These are phyloP conservation scores for Prillingera fragicola DNA, from an alignment of 1,284 basidiomycete species.

Conservation along the genomic window DNA sequence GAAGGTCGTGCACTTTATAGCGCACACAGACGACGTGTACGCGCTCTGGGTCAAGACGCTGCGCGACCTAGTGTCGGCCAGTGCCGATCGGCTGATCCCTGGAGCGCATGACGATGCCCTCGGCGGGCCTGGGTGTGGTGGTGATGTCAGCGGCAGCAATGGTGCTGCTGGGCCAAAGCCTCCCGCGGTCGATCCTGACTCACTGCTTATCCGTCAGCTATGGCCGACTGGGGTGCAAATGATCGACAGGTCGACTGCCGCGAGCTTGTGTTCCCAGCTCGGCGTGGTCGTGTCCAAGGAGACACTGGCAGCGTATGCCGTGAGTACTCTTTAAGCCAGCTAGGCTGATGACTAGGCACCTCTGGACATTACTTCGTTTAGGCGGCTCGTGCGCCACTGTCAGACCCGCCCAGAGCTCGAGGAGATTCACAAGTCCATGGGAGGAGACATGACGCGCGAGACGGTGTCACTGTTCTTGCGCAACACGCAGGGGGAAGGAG, in stretches of 20 bases:
- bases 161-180: background rate
- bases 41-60: slow-evolving; percentile 52
- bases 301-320: slow-evolving; percentile 6
- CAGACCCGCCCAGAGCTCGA: slow-evolving; percentile 79
- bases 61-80: slow-evolving; percentile 43
- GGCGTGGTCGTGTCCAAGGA: slow-evolving; percentile 24
- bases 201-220: slow-evolving; percentile 41
- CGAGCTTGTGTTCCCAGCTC: slow-evolving; percentile 63
- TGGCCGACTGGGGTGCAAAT: slow-evolving; percentile 36
- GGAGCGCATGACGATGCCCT: background rate
- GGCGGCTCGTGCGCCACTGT: slow-evolving; percentile 74
- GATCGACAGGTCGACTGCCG: slow-evolving; percentile 38
- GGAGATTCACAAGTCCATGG: slow-evolving; percentile 53
- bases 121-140: background rate
- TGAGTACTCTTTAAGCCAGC: background rate
- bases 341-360: slow-evolving; percentile 18
- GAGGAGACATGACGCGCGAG: slow-evolving; percentile 33
- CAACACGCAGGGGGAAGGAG: slow-evolving; percentile 61
- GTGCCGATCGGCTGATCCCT: slow-evolving; percentile 31
- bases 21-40: slow-evolving; percentile 64
- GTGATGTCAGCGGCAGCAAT: background rate
- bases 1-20: slow-evolving; percentile 88
- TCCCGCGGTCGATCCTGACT: slow-evolving; percentile 39
- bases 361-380: slow-evolving; percentile 79
- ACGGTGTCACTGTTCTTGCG: slow-evolving; percentile 65